phyloP scores from a whole-genome alignment of 2,329 filamentous ascomycete species.

The Gliomastix tumulicola region DNA sequence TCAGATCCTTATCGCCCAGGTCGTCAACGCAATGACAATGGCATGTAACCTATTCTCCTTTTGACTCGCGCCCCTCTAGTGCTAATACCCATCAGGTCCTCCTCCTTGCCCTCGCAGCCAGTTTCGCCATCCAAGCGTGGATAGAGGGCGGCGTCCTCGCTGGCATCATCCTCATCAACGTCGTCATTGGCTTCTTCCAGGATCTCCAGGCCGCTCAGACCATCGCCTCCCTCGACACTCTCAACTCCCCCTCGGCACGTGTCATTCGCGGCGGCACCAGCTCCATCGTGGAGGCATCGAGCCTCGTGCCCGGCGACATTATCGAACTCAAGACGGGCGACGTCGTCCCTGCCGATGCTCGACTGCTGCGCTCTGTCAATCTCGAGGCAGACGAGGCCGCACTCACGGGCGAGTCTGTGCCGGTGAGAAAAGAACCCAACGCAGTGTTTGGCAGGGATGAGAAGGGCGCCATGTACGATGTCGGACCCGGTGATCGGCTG shows the following conservation, averaged over 20 bases:
- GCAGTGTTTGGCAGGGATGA: slow-evolving; percentile 19
- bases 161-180: slow-evolving; percentile 43
- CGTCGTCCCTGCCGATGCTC: slow-evolving; percentile 47
- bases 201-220: slow-evolving; percentile 30
- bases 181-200: slow-evolving; percentile 36
- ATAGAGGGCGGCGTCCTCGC: slow-evolving; percentile 43
- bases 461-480: slow-evolving; percentile 12
- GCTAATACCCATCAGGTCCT: slow-evolving; percentile 26
- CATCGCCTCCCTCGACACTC: slow-evolving; percentile 27
- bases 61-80: background rate
- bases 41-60: slow-evolving; percentile 11
- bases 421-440: slow-evolving; percentile 39
- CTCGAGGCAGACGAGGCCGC: slow-evolving; percentile 55
- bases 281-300: slow-evolving; percentile 17
- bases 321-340: slow-evolving; percentile 40
- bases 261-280: slow-evolving; percentile 25
- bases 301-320: slow-evolving; percentile 47
- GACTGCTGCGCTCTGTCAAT: slow-evolving; percentile 47
- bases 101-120: slow-evolving; percentile 51
- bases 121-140: slow-evolving; percentile 41
- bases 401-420: slow-evolving; percentile 52
- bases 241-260: slow-evolving; percentile 24
- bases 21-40: slow-evolving; percentile 52
- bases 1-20: slow-evolving; percentile 50
- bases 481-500: slow-evolving; percentile 39